Conservation (phyloP, 805 yeast genomes). For the Metschnikowia reukaufii region DNA sequence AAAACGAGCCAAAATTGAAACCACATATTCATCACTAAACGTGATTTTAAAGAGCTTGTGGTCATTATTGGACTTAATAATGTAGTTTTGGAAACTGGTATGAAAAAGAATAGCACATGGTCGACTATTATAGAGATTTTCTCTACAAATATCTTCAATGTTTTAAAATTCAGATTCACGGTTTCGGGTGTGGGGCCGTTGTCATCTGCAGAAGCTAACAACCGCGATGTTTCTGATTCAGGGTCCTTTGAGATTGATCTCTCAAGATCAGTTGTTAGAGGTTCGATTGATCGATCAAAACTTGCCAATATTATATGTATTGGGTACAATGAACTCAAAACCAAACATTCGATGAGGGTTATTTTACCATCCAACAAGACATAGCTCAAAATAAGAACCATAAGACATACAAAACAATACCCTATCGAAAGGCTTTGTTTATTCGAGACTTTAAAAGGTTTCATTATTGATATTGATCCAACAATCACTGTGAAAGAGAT, state of each 20-base stretch:
- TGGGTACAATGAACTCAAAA: slow-evolving; percentile 22
- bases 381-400: slow-evolving; percentile 26
- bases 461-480: slow-evolving; percentile 29
- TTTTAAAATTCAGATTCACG: neutral
- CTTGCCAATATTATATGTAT: slow-evolving; percentile 17
- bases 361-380: slow-evolving; percentile 37
- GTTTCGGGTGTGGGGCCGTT: neutral
- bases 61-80: neutral
- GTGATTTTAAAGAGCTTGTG: slow-evolving; percentile 1
- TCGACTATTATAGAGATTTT: neutral
- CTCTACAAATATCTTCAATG: neutral
- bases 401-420: slow-evolving; percentile 30
- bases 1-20: slow-evolving; percentile 13
- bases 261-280: slow-evolving; percentile 3
- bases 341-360: slow-evolving; percentile 30
- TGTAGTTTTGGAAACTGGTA: slow-evolving; percentile 11
- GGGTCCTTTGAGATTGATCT: slow-evolving; percentile 1
- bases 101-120: slow-evolving; percentile 5
- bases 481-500: slow-evolving; percentile 35
- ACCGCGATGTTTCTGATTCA: slow-evolving; percentile 8
- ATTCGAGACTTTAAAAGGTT: slow-evolving; percentile 26
- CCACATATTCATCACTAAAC: slow-evolving; percentile 15
- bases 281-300: neutral
- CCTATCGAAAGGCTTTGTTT: slow-evolving; percentile 25
- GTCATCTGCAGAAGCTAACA: neutral